Conservation (phyloP, 2,329 filamentous ascomycete genomes). For the Coccinonectria pachysandricola region DNA sequence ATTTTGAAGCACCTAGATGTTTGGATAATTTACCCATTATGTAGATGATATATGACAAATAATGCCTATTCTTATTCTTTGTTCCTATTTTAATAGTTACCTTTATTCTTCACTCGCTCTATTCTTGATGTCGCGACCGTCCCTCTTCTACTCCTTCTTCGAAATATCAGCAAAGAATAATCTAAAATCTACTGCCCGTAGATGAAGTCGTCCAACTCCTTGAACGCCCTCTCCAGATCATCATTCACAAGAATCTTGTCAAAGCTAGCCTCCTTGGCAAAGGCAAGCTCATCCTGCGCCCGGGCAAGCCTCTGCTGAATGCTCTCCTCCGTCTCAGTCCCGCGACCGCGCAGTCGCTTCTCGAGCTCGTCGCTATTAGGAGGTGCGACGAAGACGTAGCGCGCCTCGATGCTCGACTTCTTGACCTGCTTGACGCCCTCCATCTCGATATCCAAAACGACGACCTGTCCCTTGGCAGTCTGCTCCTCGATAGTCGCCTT, state of each 20-base stretch:
- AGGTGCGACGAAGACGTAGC: slow-evolving; percentile 78
- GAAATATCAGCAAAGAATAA: too few species aligned
- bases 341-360: slow-evolving; percentile 60
- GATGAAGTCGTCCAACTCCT: slow-evolving; percentile 40
- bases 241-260: slow-evolving; percentile 30
- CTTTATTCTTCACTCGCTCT: too few species aligned
- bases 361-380: slow-evolving; percentile 69
- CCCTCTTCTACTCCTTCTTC: too few species aligned
- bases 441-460: slow-evolving; percentile 94
- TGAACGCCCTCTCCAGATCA: slow-evolving; percentile 39
- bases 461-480: slow-evolving; percentile 58
- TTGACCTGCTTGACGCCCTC: slow-evolving; percentile 94
- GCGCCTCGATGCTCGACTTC: slow-evolving; percentile 59
- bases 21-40: too few species aligned
- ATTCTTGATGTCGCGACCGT: too few species aligned
- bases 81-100: too few species aligned
- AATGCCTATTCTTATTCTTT: too few species aligned
- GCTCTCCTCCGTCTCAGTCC: slow-evolving; percentile 66
- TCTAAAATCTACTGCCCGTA: too few species aligned
- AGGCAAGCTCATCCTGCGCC: slow-evolving; percentile 66
- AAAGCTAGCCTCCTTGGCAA: slow-evolving; percentile 50
- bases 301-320: slow-evolving; percentile 60
- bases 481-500: slow-evolving; percentile 69
- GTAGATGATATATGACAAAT: too few species aligned
- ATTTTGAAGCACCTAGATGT: too few species aligned